Conservation (phyloP, 164 flowering plant species). For the Magnolia kwangsiensis region DNA sequence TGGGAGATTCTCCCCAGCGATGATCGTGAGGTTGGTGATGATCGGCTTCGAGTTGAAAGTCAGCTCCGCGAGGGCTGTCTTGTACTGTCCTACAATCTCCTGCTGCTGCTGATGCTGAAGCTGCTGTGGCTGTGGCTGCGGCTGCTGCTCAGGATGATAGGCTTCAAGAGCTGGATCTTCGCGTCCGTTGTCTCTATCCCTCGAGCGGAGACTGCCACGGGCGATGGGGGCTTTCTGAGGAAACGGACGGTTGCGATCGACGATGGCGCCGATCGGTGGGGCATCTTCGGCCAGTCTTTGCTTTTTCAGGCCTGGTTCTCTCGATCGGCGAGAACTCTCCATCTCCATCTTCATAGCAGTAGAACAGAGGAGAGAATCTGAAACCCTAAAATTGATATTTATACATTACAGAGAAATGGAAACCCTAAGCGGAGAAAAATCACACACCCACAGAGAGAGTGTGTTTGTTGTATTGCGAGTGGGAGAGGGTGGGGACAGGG, state of each 20-base stretch:
- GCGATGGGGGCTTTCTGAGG: constrained; percentile 26
- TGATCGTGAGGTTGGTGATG: constrained; percentile 89
- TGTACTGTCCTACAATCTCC: constrained; percentile 85
- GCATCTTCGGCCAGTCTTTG: constrained; percentile 52
- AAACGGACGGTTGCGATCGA: constrained; percentile 26
- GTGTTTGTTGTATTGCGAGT: neutral
- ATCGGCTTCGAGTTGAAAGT: constrained; percentile 96
- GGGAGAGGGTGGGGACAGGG: neutral
- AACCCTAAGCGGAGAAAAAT: too few relatives aligned
- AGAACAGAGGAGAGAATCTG: neutral
- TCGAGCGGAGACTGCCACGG: constrained; percentile 28
- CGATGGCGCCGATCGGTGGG: constrained; percentile 24
- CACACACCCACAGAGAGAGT: too few relatives aligned
- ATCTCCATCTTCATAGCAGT: constrained; percentile 38
- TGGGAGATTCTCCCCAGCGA: constrained; percentile 84
- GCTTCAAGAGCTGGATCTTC: constrained; percentile 23
- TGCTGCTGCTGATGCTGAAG: constrained; percentile 38
- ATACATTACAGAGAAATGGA: too few relatives aligned
- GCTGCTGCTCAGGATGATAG: constrained; percentile 12
- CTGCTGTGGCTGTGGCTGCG: constrained; percentile 33
- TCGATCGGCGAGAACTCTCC: constrained; percentile 82
- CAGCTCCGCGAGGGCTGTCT: constrained; percentile 77
- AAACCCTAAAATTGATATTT: neutral
- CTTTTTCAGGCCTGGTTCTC: constrained; percentile 67
- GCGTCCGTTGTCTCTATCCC: constrained; percentile 34